Evolutionary conservation across 345 rosid genomes (phyloP), one percentile per base, ranked within the genome.

Genomic region (Gossypium anomalum): DNA sequence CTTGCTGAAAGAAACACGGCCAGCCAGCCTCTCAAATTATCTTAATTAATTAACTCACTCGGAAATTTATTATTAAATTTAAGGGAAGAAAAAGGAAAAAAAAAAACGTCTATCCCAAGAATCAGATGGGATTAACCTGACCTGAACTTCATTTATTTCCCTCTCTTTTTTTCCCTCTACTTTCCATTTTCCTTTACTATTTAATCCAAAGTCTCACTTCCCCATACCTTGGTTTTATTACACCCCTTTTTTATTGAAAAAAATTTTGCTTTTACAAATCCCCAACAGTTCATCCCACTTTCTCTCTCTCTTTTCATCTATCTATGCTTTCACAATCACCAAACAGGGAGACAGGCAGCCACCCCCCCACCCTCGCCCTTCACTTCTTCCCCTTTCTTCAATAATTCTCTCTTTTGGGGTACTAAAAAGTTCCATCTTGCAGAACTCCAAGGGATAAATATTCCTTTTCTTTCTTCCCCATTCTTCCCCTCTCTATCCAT

Each of bases 71-170:
- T 59, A 56, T 10, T 11, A 10, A 45, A 10, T 10, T 34, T 34
- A 34, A 34, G 41, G 41, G 41, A 34, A 34, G 41, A 5, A 5
- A 34, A 34, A 51, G 15, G n/a, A 51, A 16, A 53, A 17, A 7
- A 16, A 67, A 38, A 41, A 74, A 25, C 75, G 67, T 14, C 60
- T 58, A 57, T 57, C 59, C 79, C 79, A 43, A 80, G 38, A 17
- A 9, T 51, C 20, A 2, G 77, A 67, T 76, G 77, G 75, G 72
- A 67, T 79, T 79, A 80, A 76, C 27, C 77, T 75, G 58, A 48
- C 75, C 63, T 23, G 63, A 23, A 10, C 73, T 9, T 25, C 25
- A 19, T 4, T 55, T 22, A n/a, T 4, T 49, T 15, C 41, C 43
- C 17, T 23, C 17, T 15, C 20, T 14, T 22, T 56, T 27, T 57